phyloP scores from a whole-genome alignment of 2,329 filamentous ascomycete genomes.

The Trichoderma koningii region DNA sequence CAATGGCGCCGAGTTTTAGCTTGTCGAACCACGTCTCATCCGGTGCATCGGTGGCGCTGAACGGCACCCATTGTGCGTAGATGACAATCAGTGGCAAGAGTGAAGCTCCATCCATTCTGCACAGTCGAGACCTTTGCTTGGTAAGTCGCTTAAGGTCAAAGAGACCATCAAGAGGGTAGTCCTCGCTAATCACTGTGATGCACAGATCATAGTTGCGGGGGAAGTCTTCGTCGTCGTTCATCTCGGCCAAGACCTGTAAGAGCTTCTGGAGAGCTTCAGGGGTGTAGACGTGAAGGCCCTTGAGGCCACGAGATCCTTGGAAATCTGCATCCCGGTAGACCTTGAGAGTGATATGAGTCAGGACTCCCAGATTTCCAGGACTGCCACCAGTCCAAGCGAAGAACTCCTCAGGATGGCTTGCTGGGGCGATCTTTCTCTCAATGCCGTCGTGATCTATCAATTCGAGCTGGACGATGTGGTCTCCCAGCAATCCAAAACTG shows the following conservation, averaged over 20 bases:
- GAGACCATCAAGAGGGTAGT: slow-evolving; percentile 39
- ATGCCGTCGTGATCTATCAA: slow-evolving; percentile 51
- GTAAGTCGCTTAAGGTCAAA: slow-evolving; percentile 41
- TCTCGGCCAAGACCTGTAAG: slow-evolving; percentile 45
- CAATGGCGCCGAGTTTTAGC: slow-evolving; percentile 37
- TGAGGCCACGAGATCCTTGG: slow-evolving; percentile 46
- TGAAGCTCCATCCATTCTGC: slow-evolving; percentile 44
- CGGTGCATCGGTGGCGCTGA: slow-evolving; percentile 40
- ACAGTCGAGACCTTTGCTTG: slow-evolving; percentile 40
- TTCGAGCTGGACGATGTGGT: slow-evolving; percentile 52
- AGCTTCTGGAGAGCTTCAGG: slow-evolving; percentile 43
- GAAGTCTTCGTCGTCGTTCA: slow-evolving; percentile 47
- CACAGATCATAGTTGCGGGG: slow-evolving; percentile 52
- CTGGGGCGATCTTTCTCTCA: slow-evolving; percentile 49
- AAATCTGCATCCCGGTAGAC: slow-evolving; percentile 37
- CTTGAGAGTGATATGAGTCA: slow-evolving; percentile 55
- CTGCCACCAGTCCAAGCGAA: slow-evolving; percentile 61
- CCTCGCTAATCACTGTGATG: slow-evolving; percentile 49
- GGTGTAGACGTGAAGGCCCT: slow-evolving; percentile 46
- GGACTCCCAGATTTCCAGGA: slow-evolving; percentile 58
- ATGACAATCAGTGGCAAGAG: slow-evolving; percentile 46
- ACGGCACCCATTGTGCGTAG: slow-evolving; percentile 53
- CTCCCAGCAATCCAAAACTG: slow-evolving; percentile 56
- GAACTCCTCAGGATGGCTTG: slow-evolving; percentile 57
- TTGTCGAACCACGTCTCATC: slow-evolving; percentile 46